phyloP scores from a whole-genome alignment of 306 rosid species.

The Alnus glutinosa region DNA sequence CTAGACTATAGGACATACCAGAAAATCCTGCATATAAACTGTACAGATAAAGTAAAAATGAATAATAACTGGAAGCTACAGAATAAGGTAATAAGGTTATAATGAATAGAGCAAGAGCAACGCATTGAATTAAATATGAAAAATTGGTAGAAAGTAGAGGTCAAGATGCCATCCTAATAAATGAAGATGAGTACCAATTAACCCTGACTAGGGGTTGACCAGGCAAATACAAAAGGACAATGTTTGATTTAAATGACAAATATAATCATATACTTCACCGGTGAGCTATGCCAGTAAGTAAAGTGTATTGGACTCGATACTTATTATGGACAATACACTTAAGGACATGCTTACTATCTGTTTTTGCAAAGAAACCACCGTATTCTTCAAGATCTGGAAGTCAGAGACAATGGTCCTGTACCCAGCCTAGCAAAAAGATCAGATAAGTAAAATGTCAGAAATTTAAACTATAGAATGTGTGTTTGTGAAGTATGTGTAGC shows the following conservation, averaged over 20 bases:
- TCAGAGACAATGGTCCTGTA: constrained; percentile 11
- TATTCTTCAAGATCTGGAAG: constrained; percentile 9
- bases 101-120: neutral
- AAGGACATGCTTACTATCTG: neutral
- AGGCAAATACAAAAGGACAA: neutral
- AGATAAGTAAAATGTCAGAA: neutral
- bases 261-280: neutral
- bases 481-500: neutral
- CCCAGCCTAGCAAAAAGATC: constrained; percentile 1
- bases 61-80: neutral
- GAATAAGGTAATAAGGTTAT: neutral
- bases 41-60: neutral
- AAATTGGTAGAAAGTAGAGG: neutral
- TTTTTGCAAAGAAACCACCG: neutral
- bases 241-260: neutral
- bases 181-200: neutral
- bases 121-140: neutral
- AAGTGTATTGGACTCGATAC: neutral
- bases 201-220: neutral
- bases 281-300: neutral
- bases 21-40: no score
- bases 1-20: no score
- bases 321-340: neutral
- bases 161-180: neutral
- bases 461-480: neutral